phyloP scores from a whole-genome alignment of 768 basidiomycete genomes.

The Trametes coccinea region DNA sequence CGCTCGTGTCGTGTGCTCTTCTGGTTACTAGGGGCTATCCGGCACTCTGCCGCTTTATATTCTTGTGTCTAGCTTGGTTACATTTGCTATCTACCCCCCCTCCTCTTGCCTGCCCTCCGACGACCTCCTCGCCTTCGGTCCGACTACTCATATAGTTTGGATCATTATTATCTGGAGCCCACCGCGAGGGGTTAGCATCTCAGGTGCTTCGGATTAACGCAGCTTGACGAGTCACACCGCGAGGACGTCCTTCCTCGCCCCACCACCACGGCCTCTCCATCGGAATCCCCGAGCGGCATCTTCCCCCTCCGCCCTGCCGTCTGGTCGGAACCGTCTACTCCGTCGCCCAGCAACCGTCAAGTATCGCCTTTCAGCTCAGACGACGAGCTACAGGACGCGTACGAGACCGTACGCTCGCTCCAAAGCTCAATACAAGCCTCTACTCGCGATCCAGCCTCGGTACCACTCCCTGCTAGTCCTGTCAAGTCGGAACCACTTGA shows the following conservation, averaged over 20 bases:
- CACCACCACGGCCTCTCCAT: background rate
- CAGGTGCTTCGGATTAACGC: background rate
- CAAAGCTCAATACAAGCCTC: no score
- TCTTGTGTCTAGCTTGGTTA: background rate
- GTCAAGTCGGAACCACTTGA: background rate
- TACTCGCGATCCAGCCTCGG: background rate
- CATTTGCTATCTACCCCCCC: background rate
- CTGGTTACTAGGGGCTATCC: background rate
- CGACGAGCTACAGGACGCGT: background rate
- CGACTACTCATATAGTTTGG: background rate
- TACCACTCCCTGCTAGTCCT: no score
- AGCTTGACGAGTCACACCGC: background rate
- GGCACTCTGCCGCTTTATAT: background rate
- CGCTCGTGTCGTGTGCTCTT: background rate
- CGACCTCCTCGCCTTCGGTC: background rate
- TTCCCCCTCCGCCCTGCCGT: background rate
- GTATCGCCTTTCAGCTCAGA: background rate
- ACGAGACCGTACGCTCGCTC: background rate
- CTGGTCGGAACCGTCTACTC: background rate
- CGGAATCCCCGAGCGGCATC: background rate
- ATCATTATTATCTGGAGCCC: slow-evolving; percentile 8
- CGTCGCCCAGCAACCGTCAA: background rate
- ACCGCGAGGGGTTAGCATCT: slow-evolving; percentile 12
- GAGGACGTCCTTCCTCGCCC: background rate
- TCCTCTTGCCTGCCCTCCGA: background rate